These are phyloP conservation scores for Dimargaris cristalligena DNA, from an alignment of 192 early-diverging fungal species.

Conservation along the genomic window DNA sequence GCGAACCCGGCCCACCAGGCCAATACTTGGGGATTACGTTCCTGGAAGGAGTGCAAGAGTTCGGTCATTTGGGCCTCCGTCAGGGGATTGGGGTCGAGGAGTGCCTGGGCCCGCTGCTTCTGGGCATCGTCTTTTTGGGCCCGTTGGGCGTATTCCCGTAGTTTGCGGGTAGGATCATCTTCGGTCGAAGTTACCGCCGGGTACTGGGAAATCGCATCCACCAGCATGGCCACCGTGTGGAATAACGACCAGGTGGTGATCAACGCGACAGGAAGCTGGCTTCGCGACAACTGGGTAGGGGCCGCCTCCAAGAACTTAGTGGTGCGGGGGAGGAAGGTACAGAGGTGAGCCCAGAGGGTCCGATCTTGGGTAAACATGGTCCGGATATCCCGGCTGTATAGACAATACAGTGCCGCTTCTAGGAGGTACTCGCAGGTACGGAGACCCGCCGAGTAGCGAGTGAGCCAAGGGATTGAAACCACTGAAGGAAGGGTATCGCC, in stretches of 20 bases:
- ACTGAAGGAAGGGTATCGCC: neutral
- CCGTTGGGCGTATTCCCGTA: constrained; percentile 1
- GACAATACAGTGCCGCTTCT: constrained; percentile 1
- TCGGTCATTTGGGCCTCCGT: constrained; percentile 6
- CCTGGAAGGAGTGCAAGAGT: neutral
- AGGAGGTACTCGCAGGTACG: neutral
- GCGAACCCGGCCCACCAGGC: neutral
- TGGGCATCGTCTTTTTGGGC: neutral
- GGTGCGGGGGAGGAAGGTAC: neutral
- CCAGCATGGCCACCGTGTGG: neutral
- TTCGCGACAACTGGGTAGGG: no score
- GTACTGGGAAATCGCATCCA: neutral
- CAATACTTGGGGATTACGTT: neutral
- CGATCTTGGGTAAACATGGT: neutral
- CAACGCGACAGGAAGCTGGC: neutral
- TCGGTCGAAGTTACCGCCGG: neutral
- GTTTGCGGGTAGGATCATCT: neutral
- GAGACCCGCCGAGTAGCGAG: neutral
- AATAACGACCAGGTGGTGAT: constrained; percentile 1
- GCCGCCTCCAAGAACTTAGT: neutral
- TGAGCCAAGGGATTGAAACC: neutral
- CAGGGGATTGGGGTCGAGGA: neutral
- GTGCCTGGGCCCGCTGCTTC: neutral
- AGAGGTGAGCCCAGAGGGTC: neutral
- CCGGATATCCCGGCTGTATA: neutral